A percentile compares a stretch with the other conserved stretches of the same genome.
Evolutionary conservation across 805 yeast genomes (phyloP).

Genomic region (Zygosaccharomyces gambellarensis): DNA sequence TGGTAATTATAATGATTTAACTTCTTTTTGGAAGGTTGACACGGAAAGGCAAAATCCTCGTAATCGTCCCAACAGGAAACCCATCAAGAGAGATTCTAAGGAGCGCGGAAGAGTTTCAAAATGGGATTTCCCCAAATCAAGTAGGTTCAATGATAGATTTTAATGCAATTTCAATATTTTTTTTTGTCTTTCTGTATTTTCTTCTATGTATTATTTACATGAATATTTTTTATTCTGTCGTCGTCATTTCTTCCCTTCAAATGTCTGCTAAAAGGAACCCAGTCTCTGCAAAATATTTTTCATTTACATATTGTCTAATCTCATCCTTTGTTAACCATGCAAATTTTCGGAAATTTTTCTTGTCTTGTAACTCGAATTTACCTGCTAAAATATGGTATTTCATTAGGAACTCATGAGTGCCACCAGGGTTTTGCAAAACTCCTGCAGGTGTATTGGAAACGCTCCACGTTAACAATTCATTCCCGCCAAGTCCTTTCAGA

Average conservation of each 20-base stretch:
- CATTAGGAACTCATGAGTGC: constrained; percentile 57
- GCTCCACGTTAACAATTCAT: constrained; percentile 73
- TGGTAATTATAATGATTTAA: constrained; percentile 8
- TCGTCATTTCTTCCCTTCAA: constrained; percentile 4
- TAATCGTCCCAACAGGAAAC: constrained; percentile 2
- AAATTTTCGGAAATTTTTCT: constrained; percentile 43
- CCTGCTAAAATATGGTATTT: constrained; percentile 90
- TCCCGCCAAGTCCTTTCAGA: constrained; percentile 66
- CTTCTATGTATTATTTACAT: constrained; percentile 7
- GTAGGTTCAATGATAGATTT: constrained; percentile 16
- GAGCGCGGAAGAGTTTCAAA: constrained; percentile 7
- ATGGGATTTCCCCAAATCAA: constrained; percentile 15
- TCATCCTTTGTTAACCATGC: constrained; percentile 88
- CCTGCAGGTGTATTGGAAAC: constrained; percentile 89
- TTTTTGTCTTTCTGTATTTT: constrained; percentile 1
- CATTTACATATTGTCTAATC: constrained; percentile 47
- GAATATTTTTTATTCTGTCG: constrained; percentile 6
- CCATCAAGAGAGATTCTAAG: constrained; percentile 6
- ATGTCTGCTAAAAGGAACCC: constrained; percentile 37
- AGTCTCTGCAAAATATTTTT: constrained; percentile 53
- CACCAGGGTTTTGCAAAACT: constrained; percentile 40
- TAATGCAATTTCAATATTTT: not conserved
- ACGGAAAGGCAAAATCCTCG: constrained; percentile 5
- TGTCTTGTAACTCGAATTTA: constrained; percentile 46
- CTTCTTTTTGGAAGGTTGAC: constrained; percentile 17